Base-by-base conservation (phyloP, 805 yeast species). In the Lachancea nothofagi region DNA sequence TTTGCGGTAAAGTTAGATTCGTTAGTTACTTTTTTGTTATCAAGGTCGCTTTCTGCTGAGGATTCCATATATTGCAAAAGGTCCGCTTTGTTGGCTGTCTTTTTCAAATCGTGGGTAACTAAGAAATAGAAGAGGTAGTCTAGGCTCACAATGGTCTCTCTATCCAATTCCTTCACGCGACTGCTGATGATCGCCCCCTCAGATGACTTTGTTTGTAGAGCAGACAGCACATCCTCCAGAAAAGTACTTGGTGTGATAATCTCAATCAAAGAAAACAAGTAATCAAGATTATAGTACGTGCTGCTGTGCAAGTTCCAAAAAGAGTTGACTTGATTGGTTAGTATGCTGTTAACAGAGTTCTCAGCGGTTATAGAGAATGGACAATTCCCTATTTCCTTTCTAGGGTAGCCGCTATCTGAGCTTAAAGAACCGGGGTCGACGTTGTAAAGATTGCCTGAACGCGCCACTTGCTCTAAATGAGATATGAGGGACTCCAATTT, bases 291-390 rank as follows among this genome's bases (percentile, higher is more conserved):
- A 34, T 57, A 61, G 42, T 57, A 61, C 3, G 64, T 59, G 42
- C 65, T 59, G 26, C 65, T 61, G 36, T 61, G 65, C 33, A 61
- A 39, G 44, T 54, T 59, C 65, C 65, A 59, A 34, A 61, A 61
- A 9, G 63, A 59, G 33, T 59, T 61, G 15, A 56, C 53, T 46
- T 61, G 65, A 31, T 59, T 61, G 3, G 59, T 46, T 51, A 61
- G 46, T 8, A 61, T 57, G 29, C 57, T 58, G 39, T 58, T 53
- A 10, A 59, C 48, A 8, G 64, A 57, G 25, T 46, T 49, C 24
- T 61, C 65, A 31, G 54, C 52, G 3, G 51, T 42, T 9, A 61
- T 48, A 25, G 50, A 33, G 29, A 61, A 51, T 25, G 50, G 51
- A 13, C 47, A 45, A 31, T 49, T 57, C 2, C 51, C 51, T 7